Base-by-base conservation (phyloP, 305 asterid species). In the Fraxinus ornus region DNA sequence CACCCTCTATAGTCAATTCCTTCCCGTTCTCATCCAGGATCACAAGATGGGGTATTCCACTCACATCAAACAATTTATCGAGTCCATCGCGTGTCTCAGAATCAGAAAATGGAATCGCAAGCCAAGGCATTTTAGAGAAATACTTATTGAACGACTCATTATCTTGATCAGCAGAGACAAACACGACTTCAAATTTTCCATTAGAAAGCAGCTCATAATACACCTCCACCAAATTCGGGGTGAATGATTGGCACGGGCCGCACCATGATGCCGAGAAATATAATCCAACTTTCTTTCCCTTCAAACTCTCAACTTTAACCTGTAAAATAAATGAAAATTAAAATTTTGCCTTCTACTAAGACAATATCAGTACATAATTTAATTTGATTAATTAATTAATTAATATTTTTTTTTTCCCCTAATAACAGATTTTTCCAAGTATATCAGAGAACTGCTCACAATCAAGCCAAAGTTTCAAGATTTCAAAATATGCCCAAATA, bases 201-300 rank as follows among this genome's bases (percentile, higher is more conserved):
- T 60, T 83, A 2, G 94, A 82, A 52, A 74, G 84, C 86, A 94
- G 91, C 66, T 90, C 92, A 64, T 89, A 88, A 89, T 94, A 95
- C 77, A 83, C 92, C 83, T 92, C 94, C 19, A 88, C 89, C 83
- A 94, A 88, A 1, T 55, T 86, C 0, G 97, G 98, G 47, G 99
- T 94, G 84, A 94, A 94, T 0, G 84, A 86, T 22, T 74, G 95
- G 88, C 99, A 95, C 0, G 98, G 97, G 24, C 97, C 97, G 64
- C 99, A 95, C 98, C 97, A 95, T 39, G 99, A 92, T 66, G 97
- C 98, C 2, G 99, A 94, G 90, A 95, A 95, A 83, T 95, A 95
- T 28, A 95, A 62, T 8, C 97, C 97, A 1, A 94, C 85, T 26
- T 36, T 86, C 86, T 91, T 95, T 79, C 93, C 97, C 72, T 81